Base-by-base conservation (phyloP, 768 basidiomycete species). In the Crepidotus variabilis region DNA sequence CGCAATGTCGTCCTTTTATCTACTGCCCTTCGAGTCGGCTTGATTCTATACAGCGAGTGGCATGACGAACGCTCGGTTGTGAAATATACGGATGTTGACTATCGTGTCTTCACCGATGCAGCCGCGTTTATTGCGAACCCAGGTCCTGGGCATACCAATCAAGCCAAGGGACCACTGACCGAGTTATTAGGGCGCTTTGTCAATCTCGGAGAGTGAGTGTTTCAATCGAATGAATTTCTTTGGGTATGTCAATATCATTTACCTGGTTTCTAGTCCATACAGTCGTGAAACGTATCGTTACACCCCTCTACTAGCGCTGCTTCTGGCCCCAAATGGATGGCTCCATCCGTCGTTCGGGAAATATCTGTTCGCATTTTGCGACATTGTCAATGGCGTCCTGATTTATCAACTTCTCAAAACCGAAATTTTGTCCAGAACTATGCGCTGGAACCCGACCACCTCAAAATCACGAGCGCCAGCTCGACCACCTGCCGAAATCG, bases 11-110 rank as follows among this genome's bases (percentile, higher is more conserved):
- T 92, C n/a, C 24, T 76, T 18, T 61, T 75, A 21, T 83, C 90
- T 1, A 69, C 75, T 20, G n/a, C 79, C 39, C 66, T 95, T 51
- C 85, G 92, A 57, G 67, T 90, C 32, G 76, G 67, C 5, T 81
- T 96, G 46, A 87, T 96, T 56, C 67, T 87, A 2, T 96, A 94
- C 69, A 93, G 92, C 66, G 90, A 91, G 73, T 93, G 90, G 84
- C 93, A 94, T 57, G 94, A 97, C 63, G 82, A 82, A 14, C 85
- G 75, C 62, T 91, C 90, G 1, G 69, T 84, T 28, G 86, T 98
- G 21, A 95, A 95, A 71, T 99, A 98, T 68, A 98, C 97, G n/a
- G 97, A 99, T 71, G 80, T 98, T 61, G 97, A 99, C 72, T 98
- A 98, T 71, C 82, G 85, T 35, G 96, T 99, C 63, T 97, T 98